These are phyloP conservation scores for Suillus sp. DNA, from an alignment of 768 basidiomycete species.

Conservation along the genomic window DNA sequence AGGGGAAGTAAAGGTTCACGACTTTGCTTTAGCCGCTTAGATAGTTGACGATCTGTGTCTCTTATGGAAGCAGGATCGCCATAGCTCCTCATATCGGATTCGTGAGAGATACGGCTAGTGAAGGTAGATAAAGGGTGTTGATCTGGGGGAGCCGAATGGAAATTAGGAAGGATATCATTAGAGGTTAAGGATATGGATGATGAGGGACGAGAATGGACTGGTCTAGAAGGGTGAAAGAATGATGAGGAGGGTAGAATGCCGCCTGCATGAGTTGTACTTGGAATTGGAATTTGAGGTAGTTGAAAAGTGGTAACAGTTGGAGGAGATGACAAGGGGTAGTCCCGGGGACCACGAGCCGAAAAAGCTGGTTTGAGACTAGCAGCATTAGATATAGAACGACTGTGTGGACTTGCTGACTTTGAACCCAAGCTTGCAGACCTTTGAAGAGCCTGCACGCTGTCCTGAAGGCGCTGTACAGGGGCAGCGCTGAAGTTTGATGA, in stretches of 20 bases:
- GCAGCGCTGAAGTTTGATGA: constrained; percentile 21
- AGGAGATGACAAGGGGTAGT: constrained; percentile 29
- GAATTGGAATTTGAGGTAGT: constrained; percentile 20
- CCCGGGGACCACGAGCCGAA: constrained; percentile 16
- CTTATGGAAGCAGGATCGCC: constrained; percentile 23
- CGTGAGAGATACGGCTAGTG: constrained; percentile 39
- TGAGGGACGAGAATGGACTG: constrained; percentile 48
- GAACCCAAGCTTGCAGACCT: constrained; percentile 18
- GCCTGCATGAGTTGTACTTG: constrained; percentile 61
- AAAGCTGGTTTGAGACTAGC: constrained; percentile 22
- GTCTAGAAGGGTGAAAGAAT: constrained; percentile 75
- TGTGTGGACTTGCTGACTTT: constrained; percentile 12
- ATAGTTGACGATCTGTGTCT: constrained; percentile 31
- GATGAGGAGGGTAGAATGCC: constrained; percentile 79
- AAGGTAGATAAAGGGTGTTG: constrained; percentile 45
- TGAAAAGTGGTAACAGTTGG: constrained; percentile 31
- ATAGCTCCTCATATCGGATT: constrained; percentile 41
- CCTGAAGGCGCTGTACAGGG: constrained; percentile 19
- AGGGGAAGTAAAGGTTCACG: constrained; percentile 74
- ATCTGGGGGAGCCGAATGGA: constrained; percentile 29
- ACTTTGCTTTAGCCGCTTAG: constrained; percentile 59
- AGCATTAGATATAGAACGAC: constrained; percentile 15
- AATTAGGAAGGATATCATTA: constrained; percentile 34
- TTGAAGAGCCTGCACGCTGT: constrained; percentile 4
- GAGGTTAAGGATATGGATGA: constrained; percentile 36